Evolutionary conservation across 2,329 filamentous ascomycete genomes (phyloP).

Genomic region (Ceratocystiopsis brevicomis): DNA sequence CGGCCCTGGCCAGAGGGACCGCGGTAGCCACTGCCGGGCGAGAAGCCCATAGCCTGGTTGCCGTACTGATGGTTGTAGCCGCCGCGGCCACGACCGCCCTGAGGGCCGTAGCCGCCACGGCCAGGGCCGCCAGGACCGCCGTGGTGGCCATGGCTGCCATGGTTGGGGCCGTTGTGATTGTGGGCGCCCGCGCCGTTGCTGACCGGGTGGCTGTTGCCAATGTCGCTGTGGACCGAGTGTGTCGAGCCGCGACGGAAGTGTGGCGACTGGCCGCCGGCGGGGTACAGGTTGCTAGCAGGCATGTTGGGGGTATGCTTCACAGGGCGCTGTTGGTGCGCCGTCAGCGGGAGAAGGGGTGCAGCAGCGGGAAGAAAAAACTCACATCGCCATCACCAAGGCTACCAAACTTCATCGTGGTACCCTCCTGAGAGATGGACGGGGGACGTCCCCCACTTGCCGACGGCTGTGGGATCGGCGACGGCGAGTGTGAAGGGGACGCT

Average conservation of each 20-base stretch:
- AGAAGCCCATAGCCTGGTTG: constrained; percentile 25
- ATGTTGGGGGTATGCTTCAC: constrained; percentile 40
- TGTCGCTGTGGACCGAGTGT: constrained; percentile 61
- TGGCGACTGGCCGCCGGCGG: constrained; percentile 26
- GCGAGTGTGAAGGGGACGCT: constrained; percentile 70
- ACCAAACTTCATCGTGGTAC: constrained; percentile 57
- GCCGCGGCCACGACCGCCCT: constrained; percentile 30
- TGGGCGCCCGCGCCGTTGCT: constrained; percentile 41
- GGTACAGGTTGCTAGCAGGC: constrained; percentile 36
- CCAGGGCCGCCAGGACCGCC: constrained; percentile 38
- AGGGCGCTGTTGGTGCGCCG: constrained; percentile 32
- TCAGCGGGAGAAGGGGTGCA: constrained; percentile 1
- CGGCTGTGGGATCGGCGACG: constrained; percentile 82
- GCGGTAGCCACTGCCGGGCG: constrained; percentile 20
- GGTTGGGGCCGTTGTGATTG: constrained; percentile 41
- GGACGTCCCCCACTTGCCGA: constrained; percentile 70
- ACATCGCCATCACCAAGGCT: constrained; percentile 70
- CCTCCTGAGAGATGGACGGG: constrained; percentile 54
- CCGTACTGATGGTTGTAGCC: constrained; percentile 29
- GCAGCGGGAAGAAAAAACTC: constrained; percentile 20
- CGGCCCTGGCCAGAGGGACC: constrained; percentile 29
- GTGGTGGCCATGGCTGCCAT: constrained; percentile 41
- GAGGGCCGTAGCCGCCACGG: constrained; percentile 33
- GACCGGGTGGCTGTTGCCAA: constrained; percentile 40
- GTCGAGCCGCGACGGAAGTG: constrained; percentile 77